Evolutionary conservation across 2,329 filamentous ascomycete species (phyloP), one percentile per base, ranked within the genome.

Genomic region (Clarireedia homoeocarpa): DNA sequence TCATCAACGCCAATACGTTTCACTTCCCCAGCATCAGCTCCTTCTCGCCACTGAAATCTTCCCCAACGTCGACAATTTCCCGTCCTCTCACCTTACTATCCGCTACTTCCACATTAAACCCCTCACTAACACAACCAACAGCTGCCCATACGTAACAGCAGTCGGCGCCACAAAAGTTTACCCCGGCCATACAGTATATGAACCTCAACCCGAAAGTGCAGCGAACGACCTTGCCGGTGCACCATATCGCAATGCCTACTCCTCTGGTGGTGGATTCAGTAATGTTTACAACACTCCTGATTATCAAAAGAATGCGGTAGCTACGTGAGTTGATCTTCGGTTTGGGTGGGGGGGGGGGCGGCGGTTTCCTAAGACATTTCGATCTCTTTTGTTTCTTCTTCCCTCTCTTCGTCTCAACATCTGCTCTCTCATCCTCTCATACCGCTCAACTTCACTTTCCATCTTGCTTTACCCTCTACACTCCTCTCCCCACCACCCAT

Each of bases 231-330:
- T 39, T 7, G 51, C 40, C 56, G 70, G 75, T 58, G 72, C 71
- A 3, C 68, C 95, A 40, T 55, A 47, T 14, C 10, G 2, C 14
- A 7, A 14, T 42, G 47, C 51, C 72, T 81, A 95, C 68, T 89
- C 91, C 74, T 85, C 80, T n/a, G 83, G 84, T 10, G 74, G 84
- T 53, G 88, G 92, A 67, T 94, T 91, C 67, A 83, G 84, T 20
- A 74, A 62, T 75, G 77, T 66, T 62, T 77, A 45, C 74, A 75
- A 3, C 1, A 63, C 74, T 6, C 77, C 78, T 0, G 62, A 65
- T n/a, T 81, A 80, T 65, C 78, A 81, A 58, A 65, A 69, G 15
- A 58, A 63, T 3, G 61, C 64, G 4, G 50, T 69, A 6, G 58
- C 59, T 2, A 23, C 54, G 30, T 51, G 38, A 12, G 42, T n/a